Conservation (phyloP, 139 green algal species). For the Chlamydomonas schloesseri region DNA sequence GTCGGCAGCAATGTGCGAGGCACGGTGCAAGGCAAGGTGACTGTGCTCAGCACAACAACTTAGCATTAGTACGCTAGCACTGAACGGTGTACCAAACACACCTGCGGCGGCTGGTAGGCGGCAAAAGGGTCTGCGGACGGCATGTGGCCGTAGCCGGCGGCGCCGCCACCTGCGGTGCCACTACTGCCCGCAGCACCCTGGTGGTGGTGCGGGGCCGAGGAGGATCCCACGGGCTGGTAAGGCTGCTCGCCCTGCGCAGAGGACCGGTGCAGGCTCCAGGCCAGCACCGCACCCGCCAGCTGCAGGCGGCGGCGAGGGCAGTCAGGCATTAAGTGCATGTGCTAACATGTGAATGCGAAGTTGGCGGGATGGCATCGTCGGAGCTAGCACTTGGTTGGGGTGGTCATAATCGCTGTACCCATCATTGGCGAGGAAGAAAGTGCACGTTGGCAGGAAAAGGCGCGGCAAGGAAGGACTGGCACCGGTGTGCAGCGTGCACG, state of each 20-base stretch:
- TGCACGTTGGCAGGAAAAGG: no score
- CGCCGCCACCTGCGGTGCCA: not conserved
- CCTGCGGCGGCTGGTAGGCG: slow-evolving; percentile 42
- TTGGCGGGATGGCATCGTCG: not conserved
- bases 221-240: slow-evolving; percentile 17
- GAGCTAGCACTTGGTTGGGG: not conserved
- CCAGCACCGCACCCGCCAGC: slow-evolving; percentile 38
- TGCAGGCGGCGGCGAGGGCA: no score
- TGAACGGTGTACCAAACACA: not conserved
- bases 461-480: no score
- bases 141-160: not conserved
- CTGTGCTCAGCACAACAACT: no score
- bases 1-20: no score
- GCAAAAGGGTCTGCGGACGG: slow-evolving; percentile 16
- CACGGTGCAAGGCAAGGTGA: no score
- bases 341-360: not conserved
- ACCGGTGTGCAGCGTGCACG: no score
- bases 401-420: not conserved
- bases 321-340: no score
- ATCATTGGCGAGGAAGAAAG: no score
- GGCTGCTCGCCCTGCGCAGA: slow-evolving; percentile 28
- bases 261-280: slow-evolving; percentile 40
- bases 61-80: no score
- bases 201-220: no score
- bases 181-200: not conserved